These are phyloP conservation scores for Raphanus hybrid DNA, from an alignment of 441 rosid genomes.

Conservation along the genomic window DNA sequence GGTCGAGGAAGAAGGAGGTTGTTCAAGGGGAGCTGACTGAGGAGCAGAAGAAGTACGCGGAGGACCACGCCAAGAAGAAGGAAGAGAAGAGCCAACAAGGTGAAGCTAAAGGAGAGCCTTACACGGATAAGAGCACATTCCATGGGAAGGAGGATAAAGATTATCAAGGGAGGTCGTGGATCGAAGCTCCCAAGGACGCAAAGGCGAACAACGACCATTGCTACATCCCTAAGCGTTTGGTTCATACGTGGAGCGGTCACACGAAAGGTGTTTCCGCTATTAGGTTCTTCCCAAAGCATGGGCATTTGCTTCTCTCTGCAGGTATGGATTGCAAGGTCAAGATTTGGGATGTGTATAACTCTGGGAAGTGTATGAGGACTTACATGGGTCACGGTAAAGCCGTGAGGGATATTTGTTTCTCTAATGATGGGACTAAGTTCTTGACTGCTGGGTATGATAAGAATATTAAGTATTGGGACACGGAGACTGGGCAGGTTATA, in stretches of 20 bases:
- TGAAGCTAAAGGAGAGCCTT: conserved; percentile 78
- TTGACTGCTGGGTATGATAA: conserved; percentile 94
- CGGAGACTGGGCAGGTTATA: conserved; percentile 97
- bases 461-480: conserved; percentile 98
- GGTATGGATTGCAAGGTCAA: conserved; percentile 97
- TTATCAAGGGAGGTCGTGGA: conserved; percentile 98
- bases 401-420: conserved; percentile 90
- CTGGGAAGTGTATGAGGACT: conserved; percentile 98
- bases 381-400: conserved; percentile 98
- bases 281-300: conserved; percentile 88
- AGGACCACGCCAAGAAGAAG: conserved; percentile 94
- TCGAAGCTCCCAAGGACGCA: conserved; percentile 95
- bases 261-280: conserved; percentile 97
- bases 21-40: conserved; percentile 83
- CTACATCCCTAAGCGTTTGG: conserved; percentile 87
- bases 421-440: conserved; percentile 94
- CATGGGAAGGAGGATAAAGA: conserved; percentile 97
- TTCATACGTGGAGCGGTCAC: conserved; percentile 99
- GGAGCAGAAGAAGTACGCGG: conserved; percentile 98
- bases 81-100: conserved; percentile 72
- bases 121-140: conserved; percentile 85
- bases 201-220: conserved; percentile 97
- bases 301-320: conserved; percentile 97
- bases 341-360: conserved; percentile 99
- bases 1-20: conserved; percentile 97